Base-by-base conservation (phyloP, 345 rosid species). In the Aquilaria malaccensis region DNA sequence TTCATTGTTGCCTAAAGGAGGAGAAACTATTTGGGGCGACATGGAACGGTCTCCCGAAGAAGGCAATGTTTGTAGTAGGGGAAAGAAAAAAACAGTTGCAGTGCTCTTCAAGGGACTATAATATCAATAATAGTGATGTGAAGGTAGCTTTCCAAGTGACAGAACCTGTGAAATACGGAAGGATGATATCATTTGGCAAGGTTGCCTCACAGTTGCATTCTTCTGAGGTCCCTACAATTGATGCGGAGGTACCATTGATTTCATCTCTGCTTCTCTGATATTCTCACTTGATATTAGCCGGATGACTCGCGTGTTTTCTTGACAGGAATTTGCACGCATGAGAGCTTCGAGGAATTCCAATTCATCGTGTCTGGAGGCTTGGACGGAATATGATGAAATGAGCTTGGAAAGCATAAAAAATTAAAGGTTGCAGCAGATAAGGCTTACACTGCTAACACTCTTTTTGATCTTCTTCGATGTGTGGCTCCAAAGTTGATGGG, bases 1-100 rank as follows among this genome's bases (percentile, higher is more conserved):
- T 37, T 83, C 91, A 9, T 70, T 86, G 79, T 13, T 89, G 62
- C 95, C 92, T 43, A 87, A 87, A 67, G 95, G 97, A 2, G 92
- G 97, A 72, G 92, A 90, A 63, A 59, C 80, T 31, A 76, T 87
- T 15, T 87, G 92, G 97, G 92, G 92, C 1, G 58, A 73, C 79
- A 58, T 78, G 71, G 90, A 90, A 48, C 74, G 80, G 72, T 78
- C 83, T 11, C 83, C 81, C 2, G 88, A 85, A 73, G 92, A 83
- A 73, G 78, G 74, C 37, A 58, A 67, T 41, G 61, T 43, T 9
- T 85, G 85, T 52, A 65, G 32, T 60, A 66, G 63, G 52, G 65
- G 72, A 13, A 87, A 67, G 73, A 76, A 72, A 69, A 69, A 74
- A 68, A 52, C 50, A 56, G 29, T 29, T 29, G 13, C 72, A 58